Conservation (phyloP, 2,329 filamentous ascomycete genomes). For the Neoascochyta sp. region DNA sequence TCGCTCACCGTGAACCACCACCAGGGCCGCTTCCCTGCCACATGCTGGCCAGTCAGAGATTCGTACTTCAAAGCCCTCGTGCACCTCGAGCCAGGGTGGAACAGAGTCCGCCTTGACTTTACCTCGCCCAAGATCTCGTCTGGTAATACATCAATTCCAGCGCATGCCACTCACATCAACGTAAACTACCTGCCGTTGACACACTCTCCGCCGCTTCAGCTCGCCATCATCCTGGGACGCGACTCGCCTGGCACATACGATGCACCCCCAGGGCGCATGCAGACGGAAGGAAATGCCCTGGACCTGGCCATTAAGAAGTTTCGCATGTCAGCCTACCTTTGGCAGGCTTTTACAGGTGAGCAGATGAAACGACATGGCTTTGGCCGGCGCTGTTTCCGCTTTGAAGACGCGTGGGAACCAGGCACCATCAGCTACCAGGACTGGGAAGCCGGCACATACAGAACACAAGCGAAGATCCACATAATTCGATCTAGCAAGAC, state of each 20-base stretch:
- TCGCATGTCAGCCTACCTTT: conserved; percentile 90
- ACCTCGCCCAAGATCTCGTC: conserved; percentile 74
- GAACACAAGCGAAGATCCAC: conserved; percentile 88
- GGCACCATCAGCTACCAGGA: conserved; percentile 78
- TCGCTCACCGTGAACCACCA: conserved; percentile 73
- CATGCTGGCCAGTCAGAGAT: conserved; percentile 80
- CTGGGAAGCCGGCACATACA: conserved; percentile 65
- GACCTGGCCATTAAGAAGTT: conserved; percentile 84
- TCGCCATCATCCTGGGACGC: conserved; percentile 81
- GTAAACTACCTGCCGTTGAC: conserved; percentile 82
- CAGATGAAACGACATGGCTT: conserved; percentile 91
- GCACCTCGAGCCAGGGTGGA: conserved; percentile 86
- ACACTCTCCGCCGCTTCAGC: conserved; percentile 76
- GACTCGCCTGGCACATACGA: conserved; percentile 87
- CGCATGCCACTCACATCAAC: conserved; percentile 75
- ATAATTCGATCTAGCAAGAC: conserved; percentile 80
- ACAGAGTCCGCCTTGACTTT: conserved; percentile 85
- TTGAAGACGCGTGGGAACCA: conserved; percentile 91
- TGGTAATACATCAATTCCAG: conserved; percentile 61
- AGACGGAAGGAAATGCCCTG: conserved; percentile 77
- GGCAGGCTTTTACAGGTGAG: conserved; percentile 95
- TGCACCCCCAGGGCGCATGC: conserved; percentile 68
- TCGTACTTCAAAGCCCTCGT: conserved; percentile 90
- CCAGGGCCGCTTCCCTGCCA: conserved; percentile 79
- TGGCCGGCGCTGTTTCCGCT: conserved; percentile 79